phyloP scores from a whole-genome alignment of 208 protist genomes.

The Crithidia acanthocephali region DNA sequence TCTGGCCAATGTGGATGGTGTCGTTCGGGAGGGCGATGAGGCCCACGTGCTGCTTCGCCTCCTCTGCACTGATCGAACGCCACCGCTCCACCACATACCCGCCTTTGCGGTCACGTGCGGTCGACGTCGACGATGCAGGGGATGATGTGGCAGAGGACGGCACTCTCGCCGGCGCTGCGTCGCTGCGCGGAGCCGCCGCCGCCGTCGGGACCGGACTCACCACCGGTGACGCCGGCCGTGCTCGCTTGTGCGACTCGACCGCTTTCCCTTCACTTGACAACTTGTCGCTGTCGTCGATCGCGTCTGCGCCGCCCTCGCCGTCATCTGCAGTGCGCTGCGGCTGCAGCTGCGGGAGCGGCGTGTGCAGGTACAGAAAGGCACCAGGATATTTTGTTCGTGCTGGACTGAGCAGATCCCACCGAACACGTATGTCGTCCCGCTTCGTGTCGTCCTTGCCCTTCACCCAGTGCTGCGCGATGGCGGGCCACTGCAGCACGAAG shows the following conservation, averaged over 20 bases:
- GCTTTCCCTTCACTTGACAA: background rate
- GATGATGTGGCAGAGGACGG: background rate
- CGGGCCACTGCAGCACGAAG: conserved; percentile 74
- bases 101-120: conserved; percentile 31
- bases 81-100: conserved; percentile 69
- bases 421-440: conserved; percentile 80
- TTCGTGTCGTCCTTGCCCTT: conserved; percentile 69
- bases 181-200: background rate
- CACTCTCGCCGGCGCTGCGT: background rate
- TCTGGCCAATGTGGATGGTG: conserved; percentile 50
- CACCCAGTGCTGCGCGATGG: conserved; percentile 73
- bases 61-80: conserved; percentile 46
- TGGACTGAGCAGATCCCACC: conserved; percentile 76
- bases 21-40: conserved; percentile 42
- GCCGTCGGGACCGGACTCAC: background rate
- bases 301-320: background rate
- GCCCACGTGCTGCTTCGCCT: conserved; percentile 44
- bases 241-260: conserved; percentile 15
- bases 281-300: background rate
- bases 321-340: conserved; percentile 31
- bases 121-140: background rate
- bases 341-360: conserved; percentile 52
- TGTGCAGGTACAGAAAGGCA: conserved; percentile 53
- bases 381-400: conserved; percentile 53
- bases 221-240: conserved; percentile 11